Conservation (phyloP, 2,329 filamentous ascomycete species). For the Trichophyton equinum region DNA sequence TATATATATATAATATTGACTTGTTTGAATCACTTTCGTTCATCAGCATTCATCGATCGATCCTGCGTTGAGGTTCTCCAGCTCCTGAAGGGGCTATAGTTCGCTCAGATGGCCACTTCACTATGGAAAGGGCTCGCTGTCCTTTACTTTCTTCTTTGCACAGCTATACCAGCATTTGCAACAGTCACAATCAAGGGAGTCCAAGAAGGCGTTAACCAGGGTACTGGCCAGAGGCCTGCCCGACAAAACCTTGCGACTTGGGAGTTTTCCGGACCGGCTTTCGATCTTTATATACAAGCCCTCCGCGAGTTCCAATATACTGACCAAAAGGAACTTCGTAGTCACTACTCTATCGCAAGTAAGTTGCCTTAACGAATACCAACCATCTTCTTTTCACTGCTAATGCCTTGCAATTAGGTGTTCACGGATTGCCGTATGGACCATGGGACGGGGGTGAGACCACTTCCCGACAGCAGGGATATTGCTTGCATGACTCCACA, state of each 20-base stretch:
- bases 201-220: constrained; percentile 17
- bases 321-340: constrained; percentile 51
- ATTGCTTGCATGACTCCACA: constrained; percentile 63
- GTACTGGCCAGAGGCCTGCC: constrained; percentile 23
- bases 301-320: constrained; percentile 59
- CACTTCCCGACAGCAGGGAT: constrained; percentile 47
- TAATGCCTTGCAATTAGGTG: constrained; percentile 39
- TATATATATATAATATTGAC: neutral
- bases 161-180: neutral
- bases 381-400: neutral
- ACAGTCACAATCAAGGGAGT: constrained; percentile 16
- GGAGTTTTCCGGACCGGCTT: constrained; percentile 46
- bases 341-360: constrained; percentile 72
- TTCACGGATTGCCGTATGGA: constrained; percentile 62
- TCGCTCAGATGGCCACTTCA: neutral
- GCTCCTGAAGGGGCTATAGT: neutral
- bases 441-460: constrained; percentile 43
- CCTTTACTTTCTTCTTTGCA: constrained; percentile 3
- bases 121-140: neutral
- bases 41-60: neutral
- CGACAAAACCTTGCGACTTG: constrained; percentile 59
- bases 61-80: neutral
- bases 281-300: constrained; percentile 65
- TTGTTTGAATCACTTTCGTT: neutral
- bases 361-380: constrained; percentile 17